phyloP scores from a whole-genome alignment of 2,329 filamentous ascomycete genomes.

The Ophiostoma populinum region DNA sequence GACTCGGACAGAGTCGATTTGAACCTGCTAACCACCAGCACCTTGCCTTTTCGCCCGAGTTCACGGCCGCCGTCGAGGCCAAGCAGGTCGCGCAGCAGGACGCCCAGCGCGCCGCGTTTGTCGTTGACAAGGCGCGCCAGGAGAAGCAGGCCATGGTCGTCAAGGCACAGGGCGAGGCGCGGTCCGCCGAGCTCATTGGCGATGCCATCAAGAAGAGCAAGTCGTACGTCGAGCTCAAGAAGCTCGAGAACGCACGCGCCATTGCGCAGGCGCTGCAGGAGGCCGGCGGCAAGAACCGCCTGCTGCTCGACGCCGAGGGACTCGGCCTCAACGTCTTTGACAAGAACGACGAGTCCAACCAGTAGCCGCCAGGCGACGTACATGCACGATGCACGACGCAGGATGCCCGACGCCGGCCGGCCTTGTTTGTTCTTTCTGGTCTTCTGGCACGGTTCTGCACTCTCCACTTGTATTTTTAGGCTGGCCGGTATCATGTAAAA shows the following conservation, averaged over 20 bases:
- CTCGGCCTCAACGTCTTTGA: constrained; percentile 77
- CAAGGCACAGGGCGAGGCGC: constrained; percentile 95
- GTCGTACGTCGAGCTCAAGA: constrained; percentile 89
- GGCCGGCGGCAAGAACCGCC: constrained; percentile 71
- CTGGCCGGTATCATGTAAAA: too few species aligned
- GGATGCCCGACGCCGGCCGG: too few species aligned
- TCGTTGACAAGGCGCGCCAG: constrained; percentile 96
- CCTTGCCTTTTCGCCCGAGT: constrained; percentile 56
- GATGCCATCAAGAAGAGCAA: constrained; percentile 99
- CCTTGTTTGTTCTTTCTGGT: too few species aligned
- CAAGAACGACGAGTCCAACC: constrained; percentile 23
- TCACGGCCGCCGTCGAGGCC: constrained; percentile 55
- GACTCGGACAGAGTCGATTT: not conserved
- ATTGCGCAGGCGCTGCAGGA: constrained; percentile 85
- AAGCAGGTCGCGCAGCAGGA: constrained; percentile 76
- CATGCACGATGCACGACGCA: too few species aligned
- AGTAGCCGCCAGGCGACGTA: constrained; percentile 24
- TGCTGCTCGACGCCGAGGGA: constrained; percentile 82
- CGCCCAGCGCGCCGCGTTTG: constrained; percentile 88
- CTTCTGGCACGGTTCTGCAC: too few species aligned
- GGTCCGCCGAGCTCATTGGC: constrained; percentile 92
- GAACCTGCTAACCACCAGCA: constrained; percentile 27
- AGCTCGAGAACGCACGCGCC: constrained; percentile 86
- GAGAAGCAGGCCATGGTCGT: constrained; percentile 99
- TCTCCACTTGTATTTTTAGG: too few species aligned